Base-by-base conservation (phyloP, 306 rosid genomes). In the Dryas octopetala region DNA sequence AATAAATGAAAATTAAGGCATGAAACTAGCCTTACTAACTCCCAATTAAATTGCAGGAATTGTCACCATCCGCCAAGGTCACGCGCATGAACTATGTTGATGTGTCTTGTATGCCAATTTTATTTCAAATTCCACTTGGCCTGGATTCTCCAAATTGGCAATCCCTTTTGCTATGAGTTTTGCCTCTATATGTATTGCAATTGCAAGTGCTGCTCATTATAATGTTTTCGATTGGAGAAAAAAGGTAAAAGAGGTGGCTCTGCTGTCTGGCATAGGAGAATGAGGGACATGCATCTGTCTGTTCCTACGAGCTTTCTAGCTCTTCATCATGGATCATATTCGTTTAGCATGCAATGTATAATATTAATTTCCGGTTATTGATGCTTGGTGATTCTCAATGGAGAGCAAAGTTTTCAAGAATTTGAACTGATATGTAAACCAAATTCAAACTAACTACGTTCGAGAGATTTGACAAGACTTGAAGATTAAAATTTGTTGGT, bases 1-100 rank as follows among this genome's bases (percentile, higher is more conserved):
- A 6, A 17, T 47, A 12, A 46, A 66, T 23, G 45, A 68, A 7
- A 47, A 49, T 4, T 46, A 14, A 68, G 26, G 10, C 7, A 28
- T 38, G 60, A 9, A 70, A 28, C 49, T 6, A 53, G 62, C 62
- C 74, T 40, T 51, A 12, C 19, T 9, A 16, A 4, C 32, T 38
- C 62, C 7, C 12, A 32, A 11, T 53, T 52, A 9, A 16, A 8
- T 45, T 51, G 74, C 74, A 70, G 62, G 63, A 70, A 16, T 54
- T 54, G 19, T 3, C 63, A n/a, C 23, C 23, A 23, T 23, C 23
- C 23, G 23, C 59, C 4, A 38, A 67, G 3, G 45, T 69, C 47
- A 17, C 16, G 1, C 32, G 61, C 32, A 69, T 69, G 60, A 52
- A 43, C 17, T 48, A 10, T 49, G 26, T 44, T 69, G 60, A 9